phyloP scores from a whole-genome alignment of 2,329 filamentous ascomycete genomes.

The Chaetomium sp. region DNA sequence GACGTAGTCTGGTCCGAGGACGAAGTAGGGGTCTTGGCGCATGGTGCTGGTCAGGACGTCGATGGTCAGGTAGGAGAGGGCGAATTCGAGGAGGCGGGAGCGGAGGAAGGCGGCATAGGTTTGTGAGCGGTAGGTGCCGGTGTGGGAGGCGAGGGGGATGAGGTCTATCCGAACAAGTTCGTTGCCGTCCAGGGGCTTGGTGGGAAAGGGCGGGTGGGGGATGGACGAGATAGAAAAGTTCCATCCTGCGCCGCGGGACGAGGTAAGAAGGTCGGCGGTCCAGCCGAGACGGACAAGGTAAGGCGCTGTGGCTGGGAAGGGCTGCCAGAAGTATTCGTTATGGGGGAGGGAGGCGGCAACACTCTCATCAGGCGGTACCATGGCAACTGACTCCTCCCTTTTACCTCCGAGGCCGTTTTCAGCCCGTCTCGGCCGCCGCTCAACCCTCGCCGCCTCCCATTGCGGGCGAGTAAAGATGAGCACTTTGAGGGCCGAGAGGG shows the following conservation, averaged over 20 bases:
- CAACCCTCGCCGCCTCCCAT: constrained; percentile 56
- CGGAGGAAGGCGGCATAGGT: constrained; percentile 51
- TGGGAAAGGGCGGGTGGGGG: constrained; percentile 50
- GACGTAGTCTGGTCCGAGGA: constrained; percentile 49
- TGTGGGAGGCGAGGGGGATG: constrained; percentile 46
- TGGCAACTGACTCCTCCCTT: neutral
- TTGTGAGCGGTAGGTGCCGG: constrained; percentile 50
- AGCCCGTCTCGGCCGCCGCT: constrained; percentile 39
- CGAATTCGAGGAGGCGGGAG: constrained; percentile 49
- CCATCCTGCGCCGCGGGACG: constrained; percentile 58
- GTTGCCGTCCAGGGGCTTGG: neutral
- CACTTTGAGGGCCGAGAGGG: constrained; percentile 52
- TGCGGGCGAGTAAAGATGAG: constrained; percentile 60
- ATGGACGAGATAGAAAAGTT: constrained; percentile 38
- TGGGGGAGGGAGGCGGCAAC: constrained; percentile 36
- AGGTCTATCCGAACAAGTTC: constrained; percentile 44
- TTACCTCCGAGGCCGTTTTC: neutral
- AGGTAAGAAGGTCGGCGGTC: constrained; percentile 57
- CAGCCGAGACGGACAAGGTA: constrained; percentile 56
- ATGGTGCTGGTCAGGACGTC: constrained; percentile 71
- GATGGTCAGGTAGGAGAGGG: constrained; percentile 64
- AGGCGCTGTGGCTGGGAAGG: constrained; percentile 54
- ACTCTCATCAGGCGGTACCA: constrained; percentile 33
- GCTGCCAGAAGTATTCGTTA: constrained; percentile 62
- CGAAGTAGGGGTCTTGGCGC: constrained; percentile 78